phyloP scores from a whole-genome alignment of 225 moss, liverwort and hornwort genomes.

The Marchantia polymorpha region DNA sequence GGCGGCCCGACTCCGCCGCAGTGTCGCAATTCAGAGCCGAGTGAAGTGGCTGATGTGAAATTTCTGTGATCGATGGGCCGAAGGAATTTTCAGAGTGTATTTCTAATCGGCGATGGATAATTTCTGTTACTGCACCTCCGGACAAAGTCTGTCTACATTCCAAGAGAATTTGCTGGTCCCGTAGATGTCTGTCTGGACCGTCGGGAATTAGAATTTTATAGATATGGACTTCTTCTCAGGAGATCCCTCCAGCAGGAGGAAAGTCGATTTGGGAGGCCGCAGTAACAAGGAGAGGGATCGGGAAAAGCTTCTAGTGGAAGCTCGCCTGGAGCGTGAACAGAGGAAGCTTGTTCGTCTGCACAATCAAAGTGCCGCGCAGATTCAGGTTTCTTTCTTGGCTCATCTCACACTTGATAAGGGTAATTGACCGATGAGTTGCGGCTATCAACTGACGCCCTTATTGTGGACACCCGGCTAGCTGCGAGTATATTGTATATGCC shows the following conservation, averaged over 20 bases:
- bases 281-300: constrained; percentile 92
- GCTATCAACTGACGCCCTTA: neutral
- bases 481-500: neutral
- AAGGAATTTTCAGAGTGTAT: constrained; percentile 5
- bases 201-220: neutral
- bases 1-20: neutral
- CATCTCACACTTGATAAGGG: neutral
- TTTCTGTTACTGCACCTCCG: neutral
- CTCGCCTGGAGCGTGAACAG: constrained; percentile 83
- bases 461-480: neutral
- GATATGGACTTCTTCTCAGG: constrained; percentile 79
- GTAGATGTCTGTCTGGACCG: constrained; percentile 7
- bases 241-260: constrained; percentile 91
- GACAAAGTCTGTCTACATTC: neutral
- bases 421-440: neutral
- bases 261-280: constrained; percentile 93
- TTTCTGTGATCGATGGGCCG: constrained; percentile 3
- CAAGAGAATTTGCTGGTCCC: constrained; percentile 1
- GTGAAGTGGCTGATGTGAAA: neutral
- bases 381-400: constrained; percentile 58
- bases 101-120: constrained; percentile 7
- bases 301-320: constrained; percentile 73
- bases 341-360: constrained; percentile 64
- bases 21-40: neutral
- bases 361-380: constrained; percentile 71